Conservation (phyloP, 2,329 filamentous ascomycete genomes). For the Bimuria novae-zelandiae region DNA sequence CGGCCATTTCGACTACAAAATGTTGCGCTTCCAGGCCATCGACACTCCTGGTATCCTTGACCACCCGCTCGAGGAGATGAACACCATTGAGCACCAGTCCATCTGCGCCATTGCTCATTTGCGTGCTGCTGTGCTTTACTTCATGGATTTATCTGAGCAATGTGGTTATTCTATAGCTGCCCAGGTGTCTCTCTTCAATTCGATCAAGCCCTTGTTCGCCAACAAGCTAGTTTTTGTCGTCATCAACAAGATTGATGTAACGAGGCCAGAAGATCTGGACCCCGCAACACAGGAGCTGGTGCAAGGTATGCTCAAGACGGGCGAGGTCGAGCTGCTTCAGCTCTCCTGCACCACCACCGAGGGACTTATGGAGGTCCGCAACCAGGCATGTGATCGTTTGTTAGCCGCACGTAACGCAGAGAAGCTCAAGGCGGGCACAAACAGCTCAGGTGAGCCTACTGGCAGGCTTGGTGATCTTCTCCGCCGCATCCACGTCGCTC, state of each 20-base stretch:
- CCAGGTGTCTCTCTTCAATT: slow-evolving; percentile 93
- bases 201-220: slow-evolving; percentile 93
- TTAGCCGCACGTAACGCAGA: slow-evolving; percentile 92
- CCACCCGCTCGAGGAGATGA: slow-evolving; percentile 96
- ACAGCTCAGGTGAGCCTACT: slow-evolving; percentile 73
- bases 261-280: slow-evolving; percentile 84
- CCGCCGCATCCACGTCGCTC: slow-evolving; percentile 94
- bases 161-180: slow-evolving; percentile 92
- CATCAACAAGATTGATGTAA: slow-evolving; percentile 97
- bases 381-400: slow-evolving; percentile 88
- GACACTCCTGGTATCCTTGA: slow-evolving; percentile 99
- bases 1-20: slow-evolving; percentile 98
- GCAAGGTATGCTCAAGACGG: slow-evolving; percentile 78
- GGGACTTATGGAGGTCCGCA: slow-evolving; percentile 92
- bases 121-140: slow-evolving; percentile 92
- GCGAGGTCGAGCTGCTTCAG: slow-evolving; percentile 90
- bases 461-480: slow-evolving; percentile 89
- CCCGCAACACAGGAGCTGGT: slow-evolving; percentile 76
- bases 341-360: slow-evolving; percentile 94
- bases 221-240: slow-evolving; percentile 98
- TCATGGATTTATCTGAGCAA: slow-evolving; percentile 97
- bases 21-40: slow-evolving; percentile 85
- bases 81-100: slow-evolving; percentile 99
- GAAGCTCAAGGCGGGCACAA: slow-evolving; percentile 89
- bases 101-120: slow-evolving; percentile 98